These are phyloP conservation scores for Penicillium sumatraense DNA, from an alignment of 2,329 filamentous ascomycete genomes.

Conservation along the genomic window DNA sequence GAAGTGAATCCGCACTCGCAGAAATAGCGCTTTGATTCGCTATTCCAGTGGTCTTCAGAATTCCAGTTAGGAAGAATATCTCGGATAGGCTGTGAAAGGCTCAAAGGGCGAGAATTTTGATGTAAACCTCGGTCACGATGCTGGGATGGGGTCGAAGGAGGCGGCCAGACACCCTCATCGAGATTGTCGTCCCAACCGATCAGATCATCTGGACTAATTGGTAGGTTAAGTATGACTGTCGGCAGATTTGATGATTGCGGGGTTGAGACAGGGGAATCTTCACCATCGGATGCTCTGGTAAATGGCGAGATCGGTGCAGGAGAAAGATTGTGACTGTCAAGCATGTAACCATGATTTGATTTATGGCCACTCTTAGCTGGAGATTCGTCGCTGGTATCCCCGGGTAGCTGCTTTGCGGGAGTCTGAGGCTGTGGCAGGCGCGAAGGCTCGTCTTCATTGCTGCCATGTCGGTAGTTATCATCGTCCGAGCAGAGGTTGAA, in stretches of 20 bases:
- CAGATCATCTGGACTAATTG: constrained; percentile 2
- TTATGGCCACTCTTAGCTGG: too few relatives aligned
- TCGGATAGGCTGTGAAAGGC: neutral
- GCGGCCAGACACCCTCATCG: neutral
- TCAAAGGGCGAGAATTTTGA: neutral
- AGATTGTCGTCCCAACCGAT: neutral
- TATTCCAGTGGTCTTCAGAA: constrained; percentile 24
- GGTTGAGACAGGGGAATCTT: neutral
- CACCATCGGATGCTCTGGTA: too few relatives aligned
- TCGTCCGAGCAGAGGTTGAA: neutral
- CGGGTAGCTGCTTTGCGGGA: neutral
- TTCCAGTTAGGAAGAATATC: neutral
- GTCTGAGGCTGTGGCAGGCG: neutral
- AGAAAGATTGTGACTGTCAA: too few relatives aligned
- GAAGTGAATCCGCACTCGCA: constrained; percentile 42
- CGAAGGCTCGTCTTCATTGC: neutral
- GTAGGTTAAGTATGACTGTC: neutral
- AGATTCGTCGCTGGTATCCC: too few relatives aligned
- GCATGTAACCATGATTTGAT: too few relatives aligned
- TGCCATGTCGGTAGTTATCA: neutral
- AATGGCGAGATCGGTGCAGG: neutral
- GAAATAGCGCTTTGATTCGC: constrained; percentile 8
- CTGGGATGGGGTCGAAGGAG: neutral
- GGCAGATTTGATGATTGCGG: neutral
- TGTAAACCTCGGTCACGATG: neutral